Evolutionary conservation across 805 yeast genomes (phyloP).

Genomic region (Pichia cephalocereana): DNA sequence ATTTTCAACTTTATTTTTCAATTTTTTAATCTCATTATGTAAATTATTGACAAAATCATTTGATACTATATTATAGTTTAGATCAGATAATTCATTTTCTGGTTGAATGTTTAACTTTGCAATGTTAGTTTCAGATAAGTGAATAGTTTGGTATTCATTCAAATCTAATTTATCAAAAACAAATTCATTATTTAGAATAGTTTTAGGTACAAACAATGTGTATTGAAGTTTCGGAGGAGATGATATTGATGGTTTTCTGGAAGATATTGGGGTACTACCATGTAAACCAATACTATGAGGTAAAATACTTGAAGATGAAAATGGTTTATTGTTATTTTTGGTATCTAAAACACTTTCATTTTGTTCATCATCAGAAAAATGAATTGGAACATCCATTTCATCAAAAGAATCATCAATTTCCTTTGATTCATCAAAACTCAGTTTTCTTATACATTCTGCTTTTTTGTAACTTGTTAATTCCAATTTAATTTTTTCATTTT

Average conservation of each 20-base stretch:
- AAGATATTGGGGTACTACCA: neutral
- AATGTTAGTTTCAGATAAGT: constrained; percentile 18
- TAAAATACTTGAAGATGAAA: no score
- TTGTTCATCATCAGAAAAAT: neutral
- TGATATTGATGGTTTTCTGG: neutral
- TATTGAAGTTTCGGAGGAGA: neutral
- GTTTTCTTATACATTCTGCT: no score
- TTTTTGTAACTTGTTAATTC: no score
- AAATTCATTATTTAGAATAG: neutral
- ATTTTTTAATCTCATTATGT: neutral
- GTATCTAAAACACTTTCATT: neutral
- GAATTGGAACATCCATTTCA: neutral
- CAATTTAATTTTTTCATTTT: no score
- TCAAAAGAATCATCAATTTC: no score
- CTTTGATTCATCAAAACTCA: neutral
- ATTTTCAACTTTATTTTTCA: neutral
- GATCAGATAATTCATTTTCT: neutral
- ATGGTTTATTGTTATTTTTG: neutral
- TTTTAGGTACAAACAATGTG: neutral
- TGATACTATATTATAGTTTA: constrained; percentile 10
- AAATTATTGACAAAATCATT: constrained; percentile 3
- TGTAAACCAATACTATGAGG: neutral
- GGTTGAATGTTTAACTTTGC: constrained; percentile 7
- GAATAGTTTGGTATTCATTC: neutral
- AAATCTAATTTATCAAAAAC: neutral